These are phyloP conservation scores for Mycena rosella DNA, from an alignment of 768 basidiomycete genomes.

Conservation along the genomic window DNA sequence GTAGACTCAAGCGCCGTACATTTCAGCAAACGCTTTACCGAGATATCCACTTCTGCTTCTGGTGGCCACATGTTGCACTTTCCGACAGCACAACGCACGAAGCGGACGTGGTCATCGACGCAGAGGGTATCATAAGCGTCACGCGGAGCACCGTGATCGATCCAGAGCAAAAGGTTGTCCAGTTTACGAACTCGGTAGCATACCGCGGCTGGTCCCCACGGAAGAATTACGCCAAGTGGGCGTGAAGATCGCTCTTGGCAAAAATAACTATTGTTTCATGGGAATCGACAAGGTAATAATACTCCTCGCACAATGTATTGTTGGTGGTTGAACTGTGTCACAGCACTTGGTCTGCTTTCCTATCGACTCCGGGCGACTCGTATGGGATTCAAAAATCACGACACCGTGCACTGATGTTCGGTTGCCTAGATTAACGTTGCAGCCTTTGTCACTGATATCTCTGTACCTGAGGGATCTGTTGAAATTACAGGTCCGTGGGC, in stretches of 20 bases:
- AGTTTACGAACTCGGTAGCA: slow-evolving; percentile 60
- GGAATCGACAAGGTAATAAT: slow-evolving; percentile 62
- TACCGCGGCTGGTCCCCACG: slow-evolving; percentile 62
- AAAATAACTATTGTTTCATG: slow-evolving; percentile 55
- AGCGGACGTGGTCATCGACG: slow-evolving; percentile 63
- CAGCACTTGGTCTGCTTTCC: slow-evolving; percentile 69
- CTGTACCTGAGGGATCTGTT: slow-evolving; percentile 41
- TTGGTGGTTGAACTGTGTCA: background rate
- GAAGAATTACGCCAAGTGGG: slow-evolving; percentile 55
- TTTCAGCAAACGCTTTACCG: slow-evolving; percentile 63
- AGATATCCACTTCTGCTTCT: slow-evolving; percentile 43
- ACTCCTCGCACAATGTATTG: too few species aligned
- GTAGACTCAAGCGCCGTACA: slow-evolving; percentile 54
- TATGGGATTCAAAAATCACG: slow-evolving; percentile 34
- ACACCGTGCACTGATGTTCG: background rate
- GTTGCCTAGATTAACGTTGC: slow-evolving; percentile 60
- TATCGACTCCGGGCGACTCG: slow-evolving; percentile 55
- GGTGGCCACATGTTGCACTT: slow-evolving; percentile 56
- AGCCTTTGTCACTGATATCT: slow-evolving; percentile 51
- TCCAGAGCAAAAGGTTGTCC: slow-evolving; percentile 41
- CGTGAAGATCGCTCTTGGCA: slow-evolving; percentile 53
- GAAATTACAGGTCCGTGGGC: slow-evolving; percentile 57
- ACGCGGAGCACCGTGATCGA: slow-evolving; percentile 54
- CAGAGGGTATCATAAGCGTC: slow-evolving; percentile 66
- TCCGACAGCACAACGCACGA: slow-evolving; percentile 60